Evolutionary conservation across 2,329 filamentous ascomycete species (phyloP).

Genomic region (Fusarium liriodendri): DNA sequence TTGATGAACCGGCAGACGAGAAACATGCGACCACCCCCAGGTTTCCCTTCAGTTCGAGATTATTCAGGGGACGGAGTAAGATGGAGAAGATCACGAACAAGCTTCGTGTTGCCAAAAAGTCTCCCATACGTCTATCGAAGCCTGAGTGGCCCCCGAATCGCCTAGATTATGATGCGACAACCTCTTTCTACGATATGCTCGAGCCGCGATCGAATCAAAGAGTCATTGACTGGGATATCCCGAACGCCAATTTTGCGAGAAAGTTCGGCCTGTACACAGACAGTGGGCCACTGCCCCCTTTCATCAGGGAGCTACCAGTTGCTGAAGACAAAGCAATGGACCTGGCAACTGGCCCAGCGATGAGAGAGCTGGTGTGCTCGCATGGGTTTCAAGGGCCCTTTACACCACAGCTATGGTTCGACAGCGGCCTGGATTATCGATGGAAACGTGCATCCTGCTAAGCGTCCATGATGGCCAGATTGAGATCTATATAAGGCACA

Average conservation of each 20-base stretch:
- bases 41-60: slow-evolving; percentile 7
- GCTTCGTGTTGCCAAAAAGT: slow-evolving; percentile 13
- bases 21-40: neutral
- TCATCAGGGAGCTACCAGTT: slow-evolving; percentile 53
- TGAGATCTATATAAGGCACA: neutral
- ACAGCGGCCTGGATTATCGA: slow-evolving; percentile 57
- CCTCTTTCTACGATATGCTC: slow-evolving; percentile 12
- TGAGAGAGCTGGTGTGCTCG: slow-evolving; percentile 42
- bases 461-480: neutral
- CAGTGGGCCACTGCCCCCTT: slow-evolving; percentile 47
- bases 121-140: neutral
- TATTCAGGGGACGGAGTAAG: neutral
- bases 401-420: slow-evolving; percentile 58
- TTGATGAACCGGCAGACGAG: neutral
- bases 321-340: slow-evolving; percentile 56
- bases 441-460: slow-evolving; percentile 43
- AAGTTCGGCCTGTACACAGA: slow-evolving; percentile 53
- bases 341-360: slow-evolving; percentile 44
- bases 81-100: slow-evolving; percentile 21
- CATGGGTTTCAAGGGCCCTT: slow-evolving; percentile 56
- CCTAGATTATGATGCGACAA: neutral
- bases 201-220: slow-evolving; percentile 14
- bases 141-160: neutral
- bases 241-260: slow-evolving; percentile 58
- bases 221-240: slow-evolving; percentile 52